A percentile compares a stretch with the other conserved stretches of the same genome.
Conservation (phyloP, 2,329 filamentous ascomycete genomes). For the Colletotrichum sp. region DNA sequence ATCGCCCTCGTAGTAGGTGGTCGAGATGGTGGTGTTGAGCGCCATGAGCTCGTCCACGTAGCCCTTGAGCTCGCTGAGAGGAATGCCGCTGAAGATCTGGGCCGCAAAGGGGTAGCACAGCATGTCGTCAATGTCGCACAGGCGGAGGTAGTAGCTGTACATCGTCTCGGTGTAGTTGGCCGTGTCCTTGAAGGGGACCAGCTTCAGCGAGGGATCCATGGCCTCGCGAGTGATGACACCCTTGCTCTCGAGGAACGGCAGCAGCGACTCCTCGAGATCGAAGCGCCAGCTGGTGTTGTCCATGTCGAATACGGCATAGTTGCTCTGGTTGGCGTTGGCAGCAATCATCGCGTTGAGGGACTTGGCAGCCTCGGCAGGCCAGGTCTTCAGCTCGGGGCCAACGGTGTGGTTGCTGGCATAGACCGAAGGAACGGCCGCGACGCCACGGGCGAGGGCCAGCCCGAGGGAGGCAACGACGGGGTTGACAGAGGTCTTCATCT, state of each 20-base stretch:
- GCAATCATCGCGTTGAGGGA: constrained; percentile 41
- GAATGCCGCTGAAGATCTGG: constrained; percentile 45
- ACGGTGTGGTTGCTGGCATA: constrained; percentile 8
- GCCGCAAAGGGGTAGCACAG: constrained; percentile 49
- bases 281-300: constrained; percentile 49
- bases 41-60: constrained; percentile 53
- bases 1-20: constrained; percentile 40
- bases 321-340: constrained; percentile 39
- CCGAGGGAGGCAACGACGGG: constrained; percentile 9
- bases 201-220: constrained; percentile 42
- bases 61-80: constrained; percentile 48
- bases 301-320: constrained; percentile 48
- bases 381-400: constrained; percentile 32
- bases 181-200: constrained; percentile 47
- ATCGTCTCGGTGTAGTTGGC: constrained; percentile 41
- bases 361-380: constrained; percentile 38
- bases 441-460: constrained; percentile 5
- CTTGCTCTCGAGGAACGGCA: constrained; percentile 46
- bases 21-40: constrained; percentile 38
- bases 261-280: constrained; percentile 47
- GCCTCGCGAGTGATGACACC: constrained; percentile 44
- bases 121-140: constrained; percentile 45
- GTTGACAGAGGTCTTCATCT: constrained; percentile 14
- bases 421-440: constrained; percentile 6
- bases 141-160: constrained; percentile 49